Evolutionary conservation across 805 yeast genomes (phyloP).

Genomic region (Metschnikowia shivogae): DNA sequence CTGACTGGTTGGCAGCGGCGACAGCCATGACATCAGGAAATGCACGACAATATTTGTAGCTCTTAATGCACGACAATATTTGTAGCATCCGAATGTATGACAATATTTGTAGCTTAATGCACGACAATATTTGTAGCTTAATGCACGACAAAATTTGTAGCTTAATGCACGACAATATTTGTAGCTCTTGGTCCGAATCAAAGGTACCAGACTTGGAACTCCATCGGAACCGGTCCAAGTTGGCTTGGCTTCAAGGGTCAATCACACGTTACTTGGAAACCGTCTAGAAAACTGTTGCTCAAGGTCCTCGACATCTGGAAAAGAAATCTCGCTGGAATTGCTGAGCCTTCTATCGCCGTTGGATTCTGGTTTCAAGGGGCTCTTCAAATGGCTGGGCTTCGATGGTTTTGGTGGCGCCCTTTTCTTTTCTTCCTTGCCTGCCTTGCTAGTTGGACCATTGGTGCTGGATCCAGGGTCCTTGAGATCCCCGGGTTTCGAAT

Average conservation of each 20-base stretch:
- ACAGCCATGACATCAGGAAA: no score
- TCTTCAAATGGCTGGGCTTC: constrained; percentile 53
- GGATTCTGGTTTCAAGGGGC: neutral
- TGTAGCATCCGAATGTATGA: no score
- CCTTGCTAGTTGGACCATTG: neutral
- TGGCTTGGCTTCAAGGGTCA: neutral
- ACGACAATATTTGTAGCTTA: no score
- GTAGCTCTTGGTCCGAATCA: no score
- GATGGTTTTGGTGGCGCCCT: constrained; percentile 59
- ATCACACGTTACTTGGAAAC: constrained; percentile 56
- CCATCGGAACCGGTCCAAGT: neutral
- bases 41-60: no score
- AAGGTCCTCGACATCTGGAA: constrained; percentile 55
- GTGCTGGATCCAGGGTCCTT: neutral
- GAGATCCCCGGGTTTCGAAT: no score
- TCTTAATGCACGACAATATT: no score
- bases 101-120: no score
- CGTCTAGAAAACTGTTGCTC: constrained; percentile 54
- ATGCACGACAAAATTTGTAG: no score
- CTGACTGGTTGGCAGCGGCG: no score
- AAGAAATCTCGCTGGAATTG: constrained; percentile 38
- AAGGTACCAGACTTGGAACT: no score
- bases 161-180: no score
- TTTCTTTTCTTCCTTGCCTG: constrained; percentile 13
- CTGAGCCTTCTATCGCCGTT: constrained; percentile 24